A percentile compares a stretch with the other conserved stretches of the same genome.
These are phyloP conservation scores for Mrakia hoshinonis DNA, from an alignment of 768 basidiomycete species.

Conservation along the genomic window DNA sequence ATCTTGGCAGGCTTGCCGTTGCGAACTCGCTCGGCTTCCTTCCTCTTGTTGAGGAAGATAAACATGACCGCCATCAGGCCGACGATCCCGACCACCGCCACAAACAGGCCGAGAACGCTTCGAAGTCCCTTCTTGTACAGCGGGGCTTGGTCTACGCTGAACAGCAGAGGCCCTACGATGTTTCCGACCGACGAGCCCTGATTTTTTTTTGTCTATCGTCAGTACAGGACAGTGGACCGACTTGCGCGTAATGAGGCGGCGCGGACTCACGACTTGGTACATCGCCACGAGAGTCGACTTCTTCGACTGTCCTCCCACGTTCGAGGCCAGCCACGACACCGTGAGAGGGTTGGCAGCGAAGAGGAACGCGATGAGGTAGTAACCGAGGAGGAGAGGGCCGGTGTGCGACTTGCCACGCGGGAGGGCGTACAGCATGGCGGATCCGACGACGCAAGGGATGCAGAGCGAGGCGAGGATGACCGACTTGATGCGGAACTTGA, in stretches of 20 bases:
- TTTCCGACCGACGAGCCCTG: constrained; percentile 35
- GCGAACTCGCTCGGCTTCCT: constrained; percentile 39
- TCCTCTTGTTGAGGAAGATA: constrained; percentile 42
- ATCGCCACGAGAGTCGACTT: not conserved
- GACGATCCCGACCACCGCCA: constrained; percentile 41
- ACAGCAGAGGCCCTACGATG: constrained; percentile 32
- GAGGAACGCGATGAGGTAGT: constrained; percentile 39
- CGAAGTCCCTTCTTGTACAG: constrained; percentile 44
- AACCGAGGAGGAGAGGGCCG: constrained; percentile 36
- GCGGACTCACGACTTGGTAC: too few relatives aligned
- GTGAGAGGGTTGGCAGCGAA: constrained; percentile 39
- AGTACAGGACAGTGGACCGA: too few relatives aligned
- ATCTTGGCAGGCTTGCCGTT: constrained; percentile 41
- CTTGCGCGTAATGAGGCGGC: too few relatives aligned
- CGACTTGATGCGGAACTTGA: constrained; percentile 29
- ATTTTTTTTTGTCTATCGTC: too few relatives aligned
- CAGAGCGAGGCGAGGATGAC: constrained; percentile 19
- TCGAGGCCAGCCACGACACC: constrained; percentile 32
- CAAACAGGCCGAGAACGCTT: constrained; percentile 43
- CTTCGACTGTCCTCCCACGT: constrained; percentile 35
- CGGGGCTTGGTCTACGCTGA: constrained; percentile 30
- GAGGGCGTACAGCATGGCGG: constrained; percentile 25
- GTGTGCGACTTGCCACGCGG: constrained; percentile 28
- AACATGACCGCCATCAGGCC: constrained; percentile 44
- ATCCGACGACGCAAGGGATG: constrained; percentile 24